Conservation (phyloP, 345 rosid genomes). For the Hypericum androsaemum region DNA sequence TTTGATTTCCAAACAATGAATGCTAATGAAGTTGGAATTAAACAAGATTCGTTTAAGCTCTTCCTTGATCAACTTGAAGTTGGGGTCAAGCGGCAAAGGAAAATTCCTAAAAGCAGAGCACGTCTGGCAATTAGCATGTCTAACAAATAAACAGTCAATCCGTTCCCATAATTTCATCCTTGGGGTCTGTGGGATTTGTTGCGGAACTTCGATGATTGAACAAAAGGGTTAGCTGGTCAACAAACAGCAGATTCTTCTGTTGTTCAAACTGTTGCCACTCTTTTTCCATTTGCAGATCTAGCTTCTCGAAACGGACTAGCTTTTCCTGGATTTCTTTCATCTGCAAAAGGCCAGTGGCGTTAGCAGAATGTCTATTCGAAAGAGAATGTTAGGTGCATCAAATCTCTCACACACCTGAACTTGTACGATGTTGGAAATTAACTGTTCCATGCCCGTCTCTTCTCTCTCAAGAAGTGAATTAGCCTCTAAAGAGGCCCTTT, state of each 20-base stretch:
- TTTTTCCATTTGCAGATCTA: slow-evolving; percentile 78
- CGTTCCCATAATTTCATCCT: slow-evolving; percentile 28
- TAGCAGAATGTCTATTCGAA: neutral
- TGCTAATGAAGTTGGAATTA: too few species aligned
- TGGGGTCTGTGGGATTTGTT: slow-evolving; percentile 25
- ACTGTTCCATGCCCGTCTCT: slow-evolving; percentile 55
- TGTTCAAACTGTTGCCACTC: slow-evolving; percentile 71
- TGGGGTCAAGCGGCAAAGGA: neutral
- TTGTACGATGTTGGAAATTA: slow-evolving; percentile 40
- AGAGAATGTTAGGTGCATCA: neutral
- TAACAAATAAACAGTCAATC: neutral
- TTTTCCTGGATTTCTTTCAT: slow-evolving; percentile 64
- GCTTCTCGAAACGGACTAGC: slow-evolving; percentile 55
- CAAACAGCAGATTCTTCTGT: slow-evolving; percentile 60
- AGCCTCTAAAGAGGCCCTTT: slow-evolving; percentile 31
- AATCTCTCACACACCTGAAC: slow-evolving; percentile 45
- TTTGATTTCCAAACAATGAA: too few species aligned
- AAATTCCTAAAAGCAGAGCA: neutral
- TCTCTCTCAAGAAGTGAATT: slow-evolving; percentile 53
- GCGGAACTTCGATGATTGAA: slow-evolving; percentile 30
- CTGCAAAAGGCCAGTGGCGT: slow-evolving; percentile 26
- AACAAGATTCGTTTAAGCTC: too few species aligned
- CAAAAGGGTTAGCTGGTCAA: slow-evolving; percentile 61
- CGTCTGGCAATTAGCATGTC: neutral
- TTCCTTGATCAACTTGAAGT: too few species aligned